Percentiles rank a stretch among this genome's conserved stretches.
phyloP scores from a whole-genome alignment of 179 eudicot species.

The Pouteria campechiana region DNA sequence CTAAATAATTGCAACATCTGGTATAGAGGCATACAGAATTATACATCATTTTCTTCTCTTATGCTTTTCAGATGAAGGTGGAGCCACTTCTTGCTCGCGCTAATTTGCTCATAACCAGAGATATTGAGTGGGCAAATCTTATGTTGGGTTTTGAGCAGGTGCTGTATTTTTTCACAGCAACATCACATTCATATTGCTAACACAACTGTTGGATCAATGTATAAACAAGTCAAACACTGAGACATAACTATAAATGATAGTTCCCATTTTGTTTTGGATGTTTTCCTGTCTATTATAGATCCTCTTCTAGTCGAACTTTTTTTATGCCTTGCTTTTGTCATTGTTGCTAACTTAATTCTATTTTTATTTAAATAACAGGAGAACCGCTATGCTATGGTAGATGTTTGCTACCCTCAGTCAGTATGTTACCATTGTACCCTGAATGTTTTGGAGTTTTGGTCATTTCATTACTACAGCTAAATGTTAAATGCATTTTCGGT shows the following conservation, averaged over 20 bases:
- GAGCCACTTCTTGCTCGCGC: conserved; percentile 96
- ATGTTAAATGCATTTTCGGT: background rate
- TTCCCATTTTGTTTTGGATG: no score
- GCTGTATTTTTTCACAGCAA: no score
- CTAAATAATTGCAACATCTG: background rate
- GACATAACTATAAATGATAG: no score
- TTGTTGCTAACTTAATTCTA: background rate
- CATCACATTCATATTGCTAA: no score
- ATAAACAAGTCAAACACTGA: no score
- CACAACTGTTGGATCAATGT: no score
- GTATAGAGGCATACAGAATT: background rate
- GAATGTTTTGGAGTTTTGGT: background rate
- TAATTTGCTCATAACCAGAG: conserved; percentile 81
- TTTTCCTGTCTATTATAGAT: background rate
- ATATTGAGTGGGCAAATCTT: conserved; percentile 97
- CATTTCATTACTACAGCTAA: conserved; percentile 2
- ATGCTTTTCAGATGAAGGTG: conserved; percentile 37
- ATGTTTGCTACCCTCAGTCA: conserved; percentile 68
- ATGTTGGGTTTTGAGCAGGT: conserved; percentile 98
- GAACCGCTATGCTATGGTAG: conserved; percentile 78
- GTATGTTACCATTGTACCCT: conserved; percentile 36
- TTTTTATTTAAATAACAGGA: conserved; percentile 43
- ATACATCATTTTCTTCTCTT: conserved; percentile 2
- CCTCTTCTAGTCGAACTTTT: background rate
- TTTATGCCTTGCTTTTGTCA: background rate